These are phyloP conservation scores for Daldinia sp. DNA, from an alignment of 2,329 filamentous ascomycete species.

Conservation along the genomic window DNA sequence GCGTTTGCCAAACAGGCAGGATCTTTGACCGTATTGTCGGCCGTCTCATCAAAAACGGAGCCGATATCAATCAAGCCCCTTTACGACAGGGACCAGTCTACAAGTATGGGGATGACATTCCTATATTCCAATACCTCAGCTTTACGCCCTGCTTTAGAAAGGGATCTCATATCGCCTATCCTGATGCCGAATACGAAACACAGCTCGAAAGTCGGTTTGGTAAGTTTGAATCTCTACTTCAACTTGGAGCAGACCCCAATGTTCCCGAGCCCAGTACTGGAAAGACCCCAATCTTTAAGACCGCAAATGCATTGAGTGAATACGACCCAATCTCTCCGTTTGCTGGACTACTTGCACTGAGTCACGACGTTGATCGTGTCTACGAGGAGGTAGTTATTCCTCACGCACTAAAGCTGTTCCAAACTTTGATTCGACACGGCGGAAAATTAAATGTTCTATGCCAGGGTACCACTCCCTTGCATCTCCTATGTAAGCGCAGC, in stretches of 20 bases:
- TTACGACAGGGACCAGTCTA: neutral
- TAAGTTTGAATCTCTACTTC: constrained; percentile 5
- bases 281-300: constrained; percentile 11
- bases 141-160: neutral
- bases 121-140: constrained; percentile 4
- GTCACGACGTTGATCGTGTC: neutral
- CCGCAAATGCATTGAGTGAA: neutral
- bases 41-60: constrained; percentile 6
- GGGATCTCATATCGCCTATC: no score
- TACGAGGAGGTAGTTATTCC: constrained; percentile 6
- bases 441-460: constrained; percentile 1
- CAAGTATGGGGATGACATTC: neutral
- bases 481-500: constrained; percentile 10
- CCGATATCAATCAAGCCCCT: constrained; percentile 17
- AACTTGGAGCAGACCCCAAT: constrained; percentile 25
- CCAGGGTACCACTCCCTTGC: constrained; percentile 8
- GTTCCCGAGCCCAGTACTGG: neutral
- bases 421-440: constrained; percentile 7
- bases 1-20: neutral
- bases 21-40: constrained; percentile 7
- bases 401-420: neutral
- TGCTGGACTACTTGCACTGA: no score
- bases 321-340: neutral
- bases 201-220: neutral
- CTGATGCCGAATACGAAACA: neutral